Evolutionary conservation across 768 basidiomycete species (phyloP), one percentile per base, ranked within the genome.

Genomic region (Phaeotremella skinneri): DNA sequence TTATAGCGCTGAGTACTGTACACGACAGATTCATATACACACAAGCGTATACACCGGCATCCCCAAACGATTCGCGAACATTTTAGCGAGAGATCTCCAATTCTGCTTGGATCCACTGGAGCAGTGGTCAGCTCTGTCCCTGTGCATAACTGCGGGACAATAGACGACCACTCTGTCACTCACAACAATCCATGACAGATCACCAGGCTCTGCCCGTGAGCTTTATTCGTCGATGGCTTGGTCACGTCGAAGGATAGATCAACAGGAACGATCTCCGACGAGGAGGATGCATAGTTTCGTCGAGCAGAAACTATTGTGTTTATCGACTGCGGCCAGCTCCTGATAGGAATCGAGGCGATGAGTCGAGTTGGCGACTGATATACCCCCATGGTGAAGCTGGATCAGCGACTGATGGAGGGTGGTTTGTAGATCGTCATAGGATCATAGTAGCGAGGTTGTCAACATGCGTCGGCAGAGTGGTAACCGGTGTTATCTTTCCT

Each of bases 51-150:
- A 91, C 20, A 94, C 81, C 1, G 88, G 85, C 57, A 85, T 80
- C 2, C 81, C 75, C 0, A 90, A 79, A 51, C 85, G 83, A 30
- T 81, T 79, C n/a, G 82, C 79, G 60, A 96, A 85, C 0, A 85
- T 83, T 66, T 88, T 90, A 4, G 88, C 83, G 3, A 94, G 80
- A 0, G 89, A 88, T 4, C 83, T 79, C 90, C 90, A 96, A 73
- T 94, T 94, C 58, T 91, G 84, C 72, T 92, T 91, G 37, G 87
- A 90, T 0, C 90, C 91, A 65, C 89, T 91, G 66, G 6, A 30
- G 17, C 17, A 42, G 25, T 41, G 27, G 26, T 26, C 23, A 42
- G 14, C 23, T 17, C 20, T 49, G 26, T n/a, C 45, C 34, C 13
- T 32, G 21, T 4, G 16, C 9, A 23, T 6, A 7, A 51, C n/a